Conservation (phyloP, 305 asterid species). For the Plantago coronopus region DNA sequence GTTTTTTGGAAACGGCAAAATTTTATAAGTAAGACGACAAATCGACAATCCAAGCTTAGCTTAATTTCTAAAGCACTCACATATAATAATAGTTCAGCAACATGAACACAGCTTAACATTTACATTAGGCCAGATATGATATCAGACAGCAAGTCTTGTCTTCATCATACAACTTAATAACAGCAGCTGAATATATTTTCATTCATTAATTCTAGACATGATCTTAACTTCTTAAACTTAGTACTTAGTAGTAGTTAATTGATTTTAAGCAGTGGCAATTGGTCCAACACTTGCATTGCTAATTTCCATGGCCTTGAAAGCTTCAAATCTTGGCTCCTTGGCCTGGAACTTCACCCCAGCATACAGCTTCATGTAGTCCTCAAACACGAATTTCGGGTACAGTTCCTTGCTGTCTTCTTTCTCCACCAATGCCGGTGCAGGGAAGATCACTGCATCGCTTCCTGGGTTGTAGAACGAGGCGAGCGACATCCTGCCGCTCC, state of each 20-base stretch:
- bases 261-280: constrained; percentile 30
- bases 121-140: neutral
- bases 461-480: constrained; percentile 76
- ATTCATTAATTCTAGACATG: neutral
- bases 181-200: too few species aligned
- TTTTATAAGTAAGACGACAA: too few species aligned
- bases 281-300: constrained; percentile 30
- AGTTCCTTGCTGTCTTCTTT: constrained; percentile 31
- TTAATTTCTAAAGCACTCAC: constrained; percentile 7
- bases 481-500: constrained; percentile 56
- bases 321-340: constrained; percentile 66
- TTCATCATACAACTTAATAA: too few species aligned
- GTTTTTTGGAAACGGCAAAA: too few species aligned
- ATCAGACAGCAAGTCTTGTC: too few species aligned
- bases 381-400: constrained; percentile 64
- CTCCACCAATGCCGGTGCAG: constrained; percentile 54
- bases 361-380: constrained; percentile 63
- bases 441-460: constrained; percentile 59
- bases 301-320: constrained; percentile 49
- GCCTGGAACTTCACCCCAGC: constrained; percentile 56
- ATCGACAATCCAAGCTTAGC: constrained; percentile 4
- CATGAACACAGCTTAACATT: constrained; percentile 1
- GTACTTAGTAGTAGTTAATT: neutral
- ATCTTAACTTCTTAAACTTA: neutral
- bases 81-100: constrained; percentile 3